phyloP scores from a whole-genome alignment of 1,284 basidiomycete species.

The Anthracocystis setariae region DNA sequence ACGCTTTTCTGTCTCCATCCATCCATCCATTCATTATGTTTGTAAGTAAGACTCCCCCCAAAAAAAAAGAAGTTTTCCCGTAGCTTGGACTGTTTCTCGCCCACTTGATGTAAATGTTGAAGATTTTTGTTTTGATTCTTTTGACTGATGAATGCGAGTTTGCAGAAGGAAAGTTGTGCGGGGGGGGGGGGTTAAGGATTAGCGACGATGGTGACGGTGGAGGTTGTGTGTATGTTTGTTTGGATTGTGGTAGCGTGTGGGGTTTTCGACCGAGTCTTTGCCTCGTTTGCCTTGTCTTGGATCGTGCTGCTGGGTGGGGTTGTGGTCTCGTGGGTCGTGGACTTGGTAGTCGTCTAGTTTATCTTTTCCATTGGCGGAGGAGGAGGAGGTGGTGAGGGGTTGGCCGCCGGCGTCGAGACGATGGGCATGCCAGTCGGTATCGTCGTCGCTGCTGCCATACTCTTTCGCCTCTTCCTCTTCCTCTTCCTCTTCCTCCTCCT shows the following conservation, averaged over 20 bases:
- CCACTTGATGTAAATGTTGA: slow-evolving; percentile 4
- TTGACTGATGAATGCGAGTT: no score
- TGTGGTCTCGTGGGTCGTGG: slow-evolving; percentile 42
- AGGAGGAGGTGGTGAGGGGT: slow-evolving; percentile 12
- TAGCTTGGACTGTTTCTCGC: no score
- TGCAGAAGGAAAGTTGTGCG: no score
- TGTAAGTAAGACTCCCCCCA: no score
- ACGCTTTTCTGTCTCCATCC: not conserved
- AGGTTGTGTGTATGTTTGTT: not conserved
- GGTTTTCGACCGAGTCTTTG: slow-evolving; percentile 49
- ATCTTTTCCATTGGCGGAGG: slow-evolving; percentile 9
- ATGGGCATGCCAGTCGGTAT: slow-evolving; percentile 36
- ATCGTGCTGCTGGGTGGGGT: not conserved
- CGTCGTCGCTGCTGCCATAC: slow-evolving; percentile 60
- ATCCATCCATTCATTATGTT: no score
- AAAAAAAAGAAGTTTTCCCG: not conserved
- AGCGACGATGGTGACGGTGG: not conserved
- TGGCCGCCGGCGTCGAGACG: slow-evolving; percentile 49
- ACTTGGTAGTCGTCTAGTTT: slow-evolving; percentile 56
- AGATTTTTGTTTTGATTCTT: no score
- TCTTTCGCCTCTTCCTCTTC: slow-evolving; percentile 47
- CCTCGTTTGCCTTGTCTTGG: slow-evolving; percentile 29
- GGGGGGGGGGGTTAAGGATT: no score
- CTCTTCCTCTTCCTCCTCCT: slow-evolving; percentile 35
- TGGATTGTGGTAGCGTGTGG: slow-evolving; percentile 2